Conservation (phyloP, 2,329 filamentous ascomycete genomes). For the Trichoderma oligosporum region DNA sequence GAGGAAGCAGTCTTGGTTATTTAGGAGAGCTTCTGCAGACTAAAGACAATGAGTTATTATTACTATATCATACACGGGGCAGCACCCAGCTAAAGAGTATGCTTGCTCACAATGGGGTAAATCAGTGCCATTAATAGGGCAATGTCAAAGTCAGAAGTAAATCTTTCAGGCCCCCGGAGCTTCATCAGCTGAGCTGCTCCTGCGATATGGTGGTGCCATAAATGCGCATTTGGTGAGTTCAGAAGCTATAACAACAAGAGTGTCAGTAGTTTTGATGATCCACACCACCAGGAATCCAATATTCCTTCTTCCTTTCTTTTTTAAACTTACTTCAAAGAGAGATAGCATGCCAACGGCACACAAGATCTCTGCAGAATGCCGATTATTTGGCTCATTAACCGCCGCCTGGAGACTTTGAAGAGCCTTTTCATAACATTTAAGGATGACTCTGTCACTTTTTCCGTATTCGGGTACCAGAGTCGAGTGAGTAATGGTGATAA, state of each 20-base stretch:
- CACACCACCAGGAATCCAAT: too few species aligned
- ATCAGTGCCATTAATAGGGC: neutral
- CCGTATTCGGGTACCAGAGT: neutral
- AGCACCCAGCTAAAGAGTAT: neutral
- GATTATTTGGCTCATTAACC: neutral
- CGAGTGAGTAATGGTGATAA: neutral
- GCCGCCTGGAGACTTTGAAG: neutral
- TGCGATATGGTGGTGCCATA: neutral
- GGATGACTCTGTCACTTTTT: neutral
- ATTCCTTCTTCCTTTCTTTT: too few species aligned
- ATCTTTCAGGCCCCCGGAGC: neutral
- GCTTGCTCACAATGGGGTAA: neutral
- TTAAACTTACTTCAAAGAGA: neutral
- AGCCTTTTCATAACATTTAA: neutral
- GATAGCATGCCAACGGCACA: neutral
- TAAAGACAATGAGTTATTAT: neutral
- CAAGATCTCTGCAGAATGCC: neutral
- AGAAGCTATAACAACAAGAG: neutral
- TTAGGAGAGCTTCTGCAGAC: neutral
- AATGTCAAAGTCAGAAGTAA: neutral
- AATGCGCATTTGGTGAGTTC: neutral
- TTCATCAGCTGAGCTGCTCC: neutral
- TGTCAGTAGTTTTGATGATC: too few species aligned
- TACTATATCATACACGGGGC: too few species aligned
- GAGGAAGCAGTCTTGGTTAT: neutral